Evolutionary conservation across 2,329 filamentous ascomycete genomes (phyloP).

Genomic region (Diaporthe australafricana): DNA sequence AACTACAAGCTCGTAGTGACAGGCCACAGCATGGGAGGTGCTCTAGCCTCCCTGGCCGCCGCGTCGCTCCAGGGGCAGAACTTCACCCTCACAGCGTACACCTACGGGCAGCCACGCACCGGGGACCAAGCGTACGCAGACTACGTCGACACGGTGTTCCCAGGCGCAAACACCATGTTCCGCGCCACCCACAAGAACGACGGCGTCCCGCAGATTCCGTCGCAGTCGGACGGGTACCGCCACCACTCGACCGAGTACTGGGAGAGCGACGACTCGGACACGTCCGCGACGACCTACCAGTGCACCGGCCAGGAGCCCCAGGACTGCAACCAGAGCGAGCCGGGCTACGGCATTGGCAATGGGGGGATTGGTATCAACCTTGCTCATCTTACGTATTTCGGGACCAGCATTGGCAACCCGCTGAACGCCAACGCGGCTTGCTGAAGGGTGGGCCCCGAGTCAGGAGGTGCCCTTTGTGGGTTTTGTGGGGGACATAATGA

Average conservation of each 20-base stretch:
- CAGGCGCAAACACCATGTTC: conserved; percentile 44
- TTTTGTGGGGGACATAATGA: background rate
- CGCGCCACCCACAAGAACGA: conserved; percentile 62
- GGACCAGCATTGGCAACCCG: conserved; percentile 26
- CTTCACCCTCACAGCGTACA: conserved; percentile 54
- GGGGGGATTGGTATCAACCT: conserved; percentile 15
- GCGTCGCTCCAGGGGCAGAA: conserved; percentile 48
- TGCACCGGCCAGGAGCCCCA: conserved; percentile 27
- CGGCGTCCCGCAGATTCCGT: conserved; percentile 61
- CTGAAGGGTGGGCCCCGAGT: background rate
- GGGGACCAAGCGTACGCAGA: conserved; percentile 52
- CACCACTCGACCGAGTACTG: conserved; percentile 64
- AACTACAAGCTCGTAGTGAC: conserved; percentile 51
- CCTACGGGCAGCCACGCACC: conserved; percentile 60
- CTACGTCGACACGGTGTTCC: conserved; percentile 47
- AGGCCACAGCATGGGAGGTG: conserved; percentile 61
- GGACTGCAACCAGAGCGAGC: conserved; percentile 23
- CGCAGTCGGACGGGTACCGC: conserved; percentile 55
- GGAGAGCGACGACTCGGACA: background rate
- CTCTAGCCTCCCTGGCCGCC: conserved; percentile 57
- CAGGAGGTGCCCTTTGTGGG: background rate
- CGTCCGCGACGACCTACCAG: background rate
- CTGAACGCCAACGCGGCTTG: conserved; percentile 27
- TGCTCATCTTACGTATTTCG: conserved; percentile 29
- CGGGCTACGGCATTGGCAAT: conserved; percentile 10